phyloP scores from a whole-genome alignment of 768 basidiomycete species.

The Fomitopsis pulvina region DNA sequence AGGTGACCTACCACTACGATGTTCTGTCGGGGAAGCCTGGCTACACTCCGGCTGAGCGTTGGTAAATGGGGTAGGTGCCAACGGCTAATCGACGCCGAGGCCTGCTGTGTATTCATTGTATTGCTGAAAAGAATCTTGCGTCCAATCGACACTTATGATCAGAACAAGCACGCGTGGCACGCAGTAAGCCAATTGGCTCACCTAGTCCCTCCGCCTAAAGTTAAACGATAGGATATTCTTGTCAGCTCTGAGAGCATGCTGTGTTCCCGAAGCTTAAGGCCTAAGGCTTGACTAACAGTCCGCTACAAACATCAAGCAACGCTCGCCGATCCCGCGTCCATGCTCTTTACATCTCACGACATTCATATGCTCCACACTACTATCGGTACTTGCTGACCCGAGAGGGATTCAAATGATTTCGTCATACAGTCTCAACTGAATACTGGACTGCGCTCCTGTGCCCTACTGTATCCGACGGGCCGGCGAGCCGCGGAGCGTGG shows the following conservation, averaged over 20 bases:
- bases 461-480: constrained; percentile 70
- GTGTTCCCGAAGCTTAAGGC: no score
- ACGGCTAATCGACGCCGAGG: no score
- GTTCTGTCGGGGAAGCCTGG: constrained; percentile 1
- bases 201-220: no score
- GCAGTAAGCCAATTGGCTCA: no score
- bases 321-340: constrained; percentile 92
- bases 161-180: no score
- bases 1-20: constrained; percentile 1
- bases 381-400: constrained; percentile 50
- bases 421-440: constrained; percentile 71
- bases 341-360: constrained; percentile 92
- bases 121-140: no score
- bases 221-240: no score
- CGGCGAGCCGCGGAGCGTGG: constrained; percentile 43
- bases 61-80: not conserved
- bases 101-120: no score
- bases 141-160: no score
- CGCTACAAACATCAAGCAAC: constrained; percentile 80
- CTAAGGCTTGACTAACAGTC: constrained; percentile 1
- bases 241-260: constrained; percentile 39
- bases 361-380: constrained; percentile 53
- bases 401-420: constrained; percentile 47
- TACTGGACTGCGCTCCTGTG: constrained; percentile 65
- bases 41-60: not conserved